Percentiles rank a stretch among this genome's conserved stretches.
These are phyloP conservation scores for Leccinum barrowsii DNA, from an alignment of 768 basidiomycete species.

Conservation along the genomic window DNA sequence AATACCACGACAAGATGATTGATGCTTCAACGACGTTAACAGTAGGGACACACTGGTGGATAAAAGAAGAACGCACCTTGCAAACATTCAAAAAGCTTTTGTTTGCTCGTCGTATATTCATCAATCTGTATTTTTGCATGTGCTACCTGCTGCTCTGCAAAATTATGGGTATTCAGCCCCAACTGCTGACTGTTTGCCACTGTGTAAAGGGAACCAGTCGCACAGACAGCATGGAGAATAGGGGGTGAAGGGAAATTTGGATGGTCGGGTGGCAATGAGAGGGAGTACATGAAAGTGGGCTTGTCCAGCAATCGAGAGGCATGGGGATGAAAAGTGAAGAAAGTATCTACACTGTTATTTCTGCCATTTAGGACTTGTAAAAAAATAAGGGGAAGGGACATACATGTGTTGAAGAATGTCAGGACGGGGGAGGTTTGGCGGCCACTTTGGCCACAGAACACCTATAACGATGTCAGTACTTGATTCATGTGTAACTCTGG, in stretches of 20 bases:
- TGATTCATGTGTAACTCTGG: neutral
- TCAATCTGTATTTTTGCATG: conserved; percentile 51
- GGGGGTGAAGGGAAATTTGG: conserved; percentile 69
- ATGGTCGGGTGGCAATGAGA: conserved; percentile 63
- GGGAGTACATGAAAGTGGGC: conserved; percentile 58
- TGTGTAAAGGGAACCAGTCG: conserved; percentile 72
- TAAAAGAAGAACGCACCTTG: conserved; percentile 45
- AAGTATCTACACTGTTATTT: conserved; percentile 60
- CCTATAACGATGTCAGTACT: conserved; percentile 7
- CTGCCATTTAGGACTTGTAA: neutral
- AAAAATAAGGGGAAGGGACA: conserved; percentile 19
- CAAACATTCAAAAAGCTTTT: conserved; percentile 53
- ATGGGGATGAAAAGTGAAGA: conserved; percentile 76
- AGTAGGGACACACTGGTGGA: neutral
- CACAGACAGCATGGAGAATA: conserved; percentile 85
- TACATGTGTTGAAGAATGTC: conserved; percentile 65
- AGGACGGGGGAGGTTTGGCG: conserved; percentile 56
- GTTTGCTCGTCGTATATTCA: conserved; percentile 45
- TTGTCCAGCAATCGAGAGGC: conserved; percentile 68
- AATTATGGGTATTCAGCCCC: conserved; percentile 29
- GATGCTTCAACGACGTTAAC: conserved; percentile 40
- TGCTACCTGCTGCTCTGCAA: conserved; percentile 63
- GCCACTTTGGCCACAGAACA: conserved; percentile 44
- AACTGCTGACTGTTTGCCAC: conserved; percentile 40
- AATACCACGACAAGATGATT: conserved; percentile 66